Base-by-base conservation (phyloP, 345 rosid genomes). In the Xanthoceras sorbifolium region DNA sequence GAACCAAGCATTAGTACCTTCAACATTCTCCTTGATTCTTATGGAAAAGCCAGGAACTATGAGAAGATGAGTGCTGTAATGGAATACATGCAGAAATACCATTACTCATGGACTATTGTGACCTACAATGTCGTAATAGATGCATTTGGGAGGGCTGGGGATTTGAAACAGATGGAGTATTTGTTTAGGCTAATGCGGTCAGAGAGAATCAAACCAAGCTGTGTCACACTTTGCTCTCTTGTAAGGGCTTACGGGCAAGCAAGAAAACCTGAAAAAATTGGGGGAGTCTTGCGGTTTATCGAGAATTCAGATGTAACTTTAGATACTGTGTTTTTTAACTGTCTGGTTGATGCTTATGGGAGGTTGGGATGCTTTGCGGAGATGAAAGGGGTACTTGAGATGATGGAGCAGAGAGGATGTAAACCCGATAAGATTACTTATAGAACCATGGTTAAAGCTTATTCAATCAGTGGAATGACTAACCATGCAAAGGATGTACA, bases 41-140 rank as follows among this genome's bases (percentile, higher is more conserved):
- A 93, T 70, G 94, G 94, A 69, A 93, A 93, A 86, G 83, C 90
- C 64, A 92, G 91, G 70, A 79, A 86, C 67, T 90, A 88, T 73
- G 86, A 87, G 78, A 93, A 94, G 86, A 93, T 93, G 98, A 86
- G 97, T 84, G 86, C 96, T 26, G 97, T 94, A 44, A 94, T 91
- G 97, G 91, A 93, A 72, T 94, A 86, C 83, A 94, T 94, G 98
- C 93, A 93, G 83, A 93, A 86, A 81, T 94, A 91, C 76, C 94
- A 93, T 79, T 93, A 87, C 75, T 91, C 98, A 11, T 93, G 98
- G 98, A 93, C 98, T 3, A 87, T 89, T 75, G 92, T 93, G 67
- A 94, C 98, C n/a, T 94, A 94, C 87, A 93, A 94, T 78, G 89
- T 91, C 78, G 92, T 92, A 71, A 88, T 94, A 67, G 98, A 92